A percentile compares a stretch with the other conserved stretches of the same genome.
Conservation (phyloP, 192 early-diverging fungal genomes). For the Glomus cerebriforme region DNA sequence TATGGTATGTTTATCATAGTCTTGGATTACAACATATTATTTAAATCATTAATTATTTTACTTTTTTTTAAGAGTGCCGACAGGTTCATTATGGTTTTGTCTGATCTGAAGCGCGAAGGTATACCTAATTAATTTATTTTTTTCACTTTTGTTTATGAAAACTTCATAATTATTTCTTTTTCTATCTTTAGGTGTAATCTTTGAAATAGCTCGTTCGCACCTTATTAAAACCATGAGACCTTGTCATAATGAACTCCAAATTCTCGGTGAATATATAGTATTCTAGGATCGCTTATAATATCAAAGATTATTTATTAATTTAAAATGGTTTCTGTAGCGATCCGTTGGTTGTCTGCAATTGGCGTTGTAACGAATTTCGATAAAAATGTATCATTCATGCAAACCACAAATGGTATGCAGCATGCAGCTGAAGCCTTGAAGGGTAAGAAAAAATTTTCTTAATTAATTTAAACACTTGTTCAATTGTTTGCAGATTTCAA, state of each 20-base stretch:
- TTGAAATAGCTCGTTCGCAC: neutral
- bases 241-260: no score
- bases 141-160: neutral
- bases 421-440: neutral
- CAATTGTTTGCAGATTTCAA: neutral
- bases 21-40: neutral
- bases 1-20: neutral
- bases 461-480: neutral
- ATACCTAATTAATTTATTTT: no score
- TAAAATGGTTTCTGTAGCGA: neutral
- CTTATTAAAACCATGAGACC: no score
- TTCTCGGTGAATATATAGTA: no score
- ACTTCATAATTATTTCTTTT: neutral
- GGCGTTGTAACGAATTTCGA: neutral
- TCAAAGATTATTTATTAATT: neutral
- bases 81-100: neutral
- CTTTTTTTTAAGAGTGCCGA: neutral
- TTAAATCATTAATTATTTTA: neutral
- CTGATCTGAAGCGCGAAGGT: slow-evolving; percentile 21
- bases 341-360: neutral
- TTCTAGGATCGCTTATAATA: no score
- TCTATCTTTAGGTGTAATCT: neutral
- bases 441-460: neutral
- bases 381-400: neutral
- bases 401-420: neutral